phyloP scores from a whole-genome alignment of 495 filamentous ascomycete species.

The Tirmania nivea region DNA sequence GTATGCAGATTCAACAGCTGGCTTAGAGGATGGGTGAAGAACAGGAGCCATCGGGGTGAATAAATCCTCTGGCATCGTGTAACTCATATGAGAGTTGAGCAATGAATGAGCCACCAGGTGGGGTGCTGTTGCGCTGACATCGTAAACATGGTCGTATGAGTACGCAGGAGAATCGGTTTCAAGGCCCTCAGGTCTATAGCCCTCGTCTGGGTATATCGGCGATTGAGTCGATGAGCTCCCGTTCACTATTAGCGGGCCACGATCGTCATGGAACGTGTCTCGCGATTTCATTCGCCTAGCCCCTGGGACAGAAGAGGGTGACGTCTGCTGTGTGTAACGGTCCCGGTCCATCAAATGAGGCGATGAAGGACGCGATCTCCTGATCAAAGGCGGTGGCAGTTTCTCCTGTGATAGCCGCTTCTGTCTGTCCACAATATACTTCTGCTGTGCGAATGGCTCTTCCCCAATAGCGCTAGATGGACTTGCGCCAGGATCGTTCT shows the following conservation, averaged over 20 bases:
- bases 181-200: neutral
- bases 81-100: too few relatives aligned
- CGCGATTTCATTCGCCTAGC: constrained; percentile 20
- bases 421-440: constrained; percentile 15
- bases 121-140: neutral
- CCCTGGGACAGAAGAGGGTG: constrained; percentile 19
- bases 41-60: too few relatives aligned
- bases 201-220: constrained; percentile 3
- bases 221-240: constrained; percentile 15
- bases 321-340: constrained; percentile 12
- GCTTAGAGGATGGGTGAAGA: too few relatives aligned
- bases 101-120: too few relatives aligned
- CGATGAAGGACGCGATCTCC: constrained; percentile 17
- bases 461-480: constrained; percentile 21
- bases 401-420: constrained; percentile 20
- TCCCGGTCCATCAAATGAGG: constrained; percentile 1
- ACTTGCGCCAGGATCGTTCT: constrained; percentile 20
- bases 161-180: neutral
- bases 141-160: neutral
- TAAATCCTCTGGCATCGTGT: too few relatives aligned
- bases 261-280: constrained; percentile 10
- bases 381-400: constrained; percentile 9
- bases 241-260: constrained; percentile 17
- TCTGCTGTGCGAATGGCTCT: constrained; percentile 19
- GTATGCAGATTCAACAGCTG: too few relatives aligned